Percentiles rank a stretch among this genome's conserved stretches.
These are phyloP conservation scores for Erythrobasidium hasegawianum DNA, from an alignment of 1,284 basidiomycete species.

Conservation along the genomic window DNA sequence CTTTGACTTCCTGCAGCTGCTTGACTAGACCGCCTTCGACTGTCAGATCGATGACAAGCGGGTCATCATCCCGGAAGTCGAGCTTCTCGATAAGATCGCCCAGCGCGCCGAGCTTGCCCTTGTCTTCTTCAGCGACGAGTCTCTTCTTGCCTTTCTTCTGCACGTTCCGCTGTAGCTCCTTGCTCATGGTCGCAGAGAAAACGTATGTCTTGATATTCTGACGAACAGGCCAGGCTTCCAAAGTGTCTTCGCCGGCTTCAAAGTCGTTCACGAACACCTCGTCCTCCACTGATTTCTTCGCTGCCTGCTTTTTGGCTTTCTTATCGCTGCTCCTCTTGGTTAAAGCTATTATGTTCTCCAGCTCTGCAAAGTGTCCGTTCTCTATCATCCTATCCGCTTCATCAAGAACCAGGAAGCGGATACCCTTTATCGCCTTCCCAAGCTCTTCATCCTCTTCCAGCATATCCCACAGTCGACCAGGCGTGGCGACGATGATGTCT, in stretches of 20 bases:
- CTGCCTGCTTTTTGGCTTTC: slow-evolving; percentile 22
- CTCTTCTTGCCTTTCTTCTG: slow-evolving; percentile 55
- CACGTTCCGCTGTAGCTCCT: slow-evolving; percentile 87
- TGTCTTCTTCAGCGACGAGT: slow-evolving; percentile 40
- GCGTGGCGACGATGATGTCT: slow-evolving; percentile 90
- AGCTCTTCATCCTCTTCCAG: slow-evolving; percentile 56
- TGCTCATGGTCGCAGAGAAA: slow-evolving; percentile 93
- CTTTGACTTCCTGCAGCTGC: slow-evolving; percentile 79
- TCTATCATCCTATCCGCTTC: slow-evolving; percentile 99
- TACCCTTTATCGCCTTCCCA: slow-evolving; percentile 60
- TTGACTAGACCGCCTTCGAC: slow-evolving; percentile 78
- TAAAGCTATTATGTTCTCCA: slow-evolving; percentile 87
- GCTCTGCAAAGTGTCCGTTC: slow-evolving; percentile 90
- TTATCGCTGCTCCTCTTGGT: slow-evolving; percentile 57
- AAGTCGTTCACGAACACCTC: slow-evolving; percentile 43
- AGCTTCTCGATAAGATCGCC: slow-evolving; percentile 76
- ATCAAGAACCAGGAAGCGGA: slow-evolving; percentile 88
- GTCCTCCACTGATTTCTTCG: slow-evolving; percentile 21
- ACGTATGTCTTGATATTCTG: slow-evolving; percentile 82
- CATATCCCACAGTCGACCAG: slow-evolving; percentile 94
- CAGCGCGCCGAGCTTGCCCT: slow-evolving; percentile 33
- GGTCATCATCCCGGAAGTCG: slow-evolving; percentile 87
- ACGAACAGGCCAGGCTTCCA: slow-evolving; percentile 38
- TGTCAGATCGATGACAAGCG: slow-evolving; percentile 84
- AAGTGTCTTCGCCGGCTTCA: slow-evolving; percentile 43